Base-by-base conservation (phyloP, 2,329 filamentous ascomycete genomes). In the Lizonia empirigonia region DNA sequence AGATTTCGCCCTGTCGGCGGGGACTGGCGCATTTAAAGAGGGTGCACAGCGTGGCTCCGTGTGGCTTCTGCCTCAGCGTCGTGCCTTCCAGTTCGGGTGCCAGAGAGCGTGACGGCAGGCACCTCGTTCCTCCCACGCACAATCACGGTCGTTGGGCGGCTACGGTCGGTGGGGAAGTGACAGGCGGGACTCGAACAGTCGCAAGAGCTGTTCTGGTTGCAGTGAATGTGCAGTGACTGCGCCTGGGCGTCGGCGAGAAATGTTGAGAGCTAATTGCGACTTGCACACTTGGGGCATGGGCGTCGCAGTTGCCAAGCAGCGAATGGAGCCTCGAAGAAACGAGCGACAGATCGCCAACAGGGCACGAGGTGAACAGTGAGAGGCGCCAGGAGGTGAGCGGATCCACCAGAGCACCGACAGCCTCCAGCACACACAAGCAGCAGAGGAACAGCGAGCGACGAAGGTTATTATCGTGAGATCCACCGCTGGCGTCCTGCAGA, bases 261-360 rank as follows among this genome's bases (percentile, higher is more conserved):
- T 47, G 49, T 52, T 52, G 49, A 52, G 49, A 30, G 33, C 37
- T 46, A 52, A 47, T 47, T 52, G 49, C 41, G 37, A 52, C 49
- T 52, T 32, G 42, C 37, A 36, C 49, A 51, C 49, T 42, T 26
- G 42, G 48, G 38, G 49, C 49, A 33, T 20, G 42, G 49, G 42
- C 49, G 34, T 47, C 49, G 49, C 49, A 47, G 42, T 29, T 24
- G 49, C 49, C 49, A 52, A 52, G 49, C 48, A 42, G 37, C 49
- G 44, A 52, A 52, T 41, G 26, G 49, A 47, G 49, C 49, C 37
- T 38, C 49, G 38, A 47, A n/a, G 49, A 42, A 47, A 37, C 42
- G 49, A 52, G 49, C 49, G 42, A 52, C 42, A 52, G 49, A 44
- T 52, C 42, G 42, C 38, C 42, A 38, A 37, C 37, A 47, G 42